Percentiles rank a stretch among this genome's conserved stretches.
These are phyloP conservation scores for Phyllosticta paracitricarpa DNA, from an alignment of 2,329 filamentous ascomycete species.

Conservation along the genomic window DNA sequence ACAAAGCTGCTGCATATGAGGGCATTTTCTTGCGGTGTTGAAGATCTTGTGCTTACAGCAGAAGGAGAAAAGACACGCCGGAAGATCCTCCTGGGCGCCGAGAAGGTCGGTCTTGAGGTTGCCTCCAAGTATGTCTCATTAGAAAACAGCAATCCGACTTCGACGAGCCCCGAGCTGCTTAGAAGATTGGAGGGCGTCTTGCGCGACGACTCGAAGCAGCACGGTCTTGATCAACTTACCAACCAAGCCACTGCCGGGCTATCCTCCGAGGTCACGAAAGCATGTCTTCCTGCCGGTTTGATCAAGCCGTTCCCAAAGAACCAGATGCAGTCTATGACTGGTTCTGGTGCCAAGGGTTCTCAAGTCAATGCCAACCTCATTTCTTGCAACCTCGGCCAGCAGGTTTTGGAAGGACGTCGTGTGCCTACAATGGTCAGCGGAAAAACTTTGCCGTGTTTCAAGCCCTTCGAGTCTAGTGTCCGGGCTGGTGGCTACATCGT, in stretches of 20 bases:
- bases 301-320: conserved; percentile 92
- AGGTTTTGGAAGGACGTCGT: conserved; percentile 87
- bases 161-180: conserved; percentile 60
- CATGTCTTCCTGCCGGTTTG: conserved; percentile 71
- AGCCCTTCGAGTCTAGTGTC: conserved; percentile 79
- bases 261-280: conserved; percentile 66
- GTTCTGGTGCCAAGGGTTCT: conserved; percentile 87
- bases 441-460: conserved; percentile 90
- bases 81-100: conserved; percentile 57
- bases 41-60: conserved; percentile 78
- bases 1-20: conserved; percentile 88
- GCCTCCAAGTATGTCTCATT: conserved; percentile 84
- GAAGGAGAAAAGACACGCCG: conserved; percentile 65
- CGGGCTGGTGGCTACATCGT: conserved; percentile 89
- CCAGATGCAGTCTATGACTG: conserved; percentile 99
- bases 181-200: conserved; percentile 79
- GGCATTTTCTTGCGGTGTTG: conserved; percentile 94
- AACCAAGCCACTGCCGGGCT: conserved; percentile 61
- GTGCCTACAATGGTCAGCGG: conserved; percentile 97
- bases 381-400: conserved; percentile 93
- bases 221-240: conserved; percentile 78
- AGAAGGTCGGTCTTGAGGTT: conserved; percentile 63
- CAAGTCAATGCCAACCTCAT: conserved; percentile 94
- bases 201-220: conserved; percentile 83
- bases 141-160: conserved; percentile 50